These are phyloP conservation scores for Teunomyces stri DNA, from an alignment of 805 yeast genomes.

Conservation along the genomic window DNA sequence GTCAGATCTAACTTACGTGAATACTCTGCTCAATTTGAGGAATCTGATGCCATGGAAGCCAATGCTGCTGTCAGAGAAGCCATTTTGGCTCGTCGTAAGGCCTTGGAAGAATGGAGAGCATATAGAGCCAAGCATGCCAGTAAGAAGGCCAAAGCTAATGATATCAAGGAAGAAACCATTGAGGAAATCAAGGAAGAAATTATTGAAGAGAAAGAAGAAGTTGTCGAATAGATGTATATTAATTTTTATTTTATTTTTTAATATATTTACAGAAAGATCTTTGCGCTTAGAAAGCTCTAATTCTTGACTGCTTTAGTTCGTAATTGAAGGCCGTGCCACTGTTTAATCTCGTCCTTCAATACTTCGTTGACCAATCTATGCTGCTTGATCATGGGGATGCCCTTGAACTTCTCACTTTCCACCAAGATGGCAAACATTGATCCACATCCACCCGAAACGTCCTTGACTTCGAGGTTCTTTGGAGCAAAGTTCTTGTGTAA, in stretches of 20 bases:
- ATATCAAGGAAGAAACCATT: constrained; percentile 50
- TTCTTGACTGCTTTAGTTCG: constrained; percentile 56
- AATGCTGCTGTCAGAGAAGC: constrained; percentile 88
- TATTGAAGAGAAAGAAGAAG: constrained; percentile 37
- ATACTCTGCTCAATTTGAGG: constrained; percentile 91
- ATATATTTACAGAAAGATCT: neutral
- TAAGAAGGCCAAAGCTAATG: constrained; percentile 43
- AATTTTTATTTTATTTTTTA: neutral
- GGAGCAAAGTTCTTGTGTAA: constrained; percentile 61
- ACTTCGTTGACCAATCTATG: constrained; percentile 84
- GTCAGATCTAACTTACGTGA: constrained; percentile 86
- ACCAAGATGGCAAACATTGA: constrained; percentile 92
- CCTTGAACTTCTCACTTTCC: constrained; percentile 71
- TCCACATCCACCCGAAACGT: constrained; percentile 93
- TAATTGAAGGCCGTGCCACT: constrained; percentile 95
- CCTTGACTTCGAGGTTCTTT: constrained; percentile 60
- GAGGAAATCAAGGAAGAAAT: constrained; percentile 80
- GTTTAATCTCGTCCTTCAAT: constrained; percentile 76
- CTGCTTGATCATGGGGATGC: constrained; percentile 82
- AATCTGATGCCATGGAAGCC: constrained; percentile 93
- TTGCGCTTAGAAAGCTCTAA: too few species aligned
- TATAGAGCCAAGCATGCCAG: constrained; percentile 57
- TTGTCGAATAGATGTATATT: constrained; percentile 43
- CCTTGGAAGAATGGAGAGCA: constrained; percentile 79
- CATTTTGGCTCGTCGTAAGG: constrained; percentile 76